A percentile compares a stretch with the other conserved stretches of the same genome.
Evolutionary conservation across 495 filamentous ascomycete species (phyloP).

Genomic region (Neurospora pannonica): DNA sequence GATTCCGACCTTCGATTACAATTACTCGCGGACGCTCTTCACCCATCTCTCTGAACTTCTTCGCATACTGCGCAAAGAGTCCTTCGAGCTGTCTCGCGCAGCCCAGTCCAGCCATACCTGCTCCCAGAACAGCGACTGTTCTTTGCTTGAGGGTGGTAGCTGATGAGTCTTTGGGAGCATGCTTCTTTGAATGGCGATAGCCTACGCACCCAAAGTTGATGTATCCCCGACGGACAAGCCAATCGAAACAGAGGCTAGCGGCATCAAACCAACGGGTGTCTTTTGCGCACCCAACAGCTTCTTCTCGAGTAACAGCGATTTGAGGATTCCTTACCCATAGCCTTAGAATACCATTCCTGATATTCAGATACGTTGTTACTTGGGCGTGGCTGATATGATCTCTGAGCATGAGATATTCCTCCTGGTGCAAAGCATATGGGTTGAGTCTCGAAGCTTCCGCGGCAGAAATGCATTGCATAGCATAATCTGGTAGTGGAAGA

Average conservation of each 20-base stretch:
- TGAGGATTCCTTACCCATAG: slow-evolving; percentile 88
- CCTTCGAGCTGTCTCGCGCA: slow-evolving; percentile 87
- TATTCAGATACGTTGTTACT: slow-evolving; percentile 93
- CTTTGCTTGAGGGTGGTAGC: slow-evolving; percentile 36
- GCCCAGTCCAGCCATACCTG: slow-evolving; percentile 84
- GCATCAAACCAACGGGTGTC: slow-evolving; percentile 85
- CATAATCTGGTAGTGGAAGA: slow-evolving; percentile 63
- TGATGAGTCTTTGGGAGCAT: slow-evolving; percentile 14
- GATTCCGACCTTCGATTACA: slow-evolving; percentile 75
- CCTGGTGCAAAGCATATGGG: slow-evolving; percentile 78
- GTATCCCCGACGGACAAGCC: slow-evolving; percentile 82
- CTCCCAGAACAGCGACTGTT: slow-evolving; percentile 83
- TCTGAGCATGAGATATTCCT: slow-evolving; percentile 72
- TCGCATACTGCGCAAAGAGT: slow-evolving; percentile 66
- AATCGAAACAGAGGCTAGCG: slow-evolving; percentile 82
- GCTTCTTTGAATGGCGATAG: slow-evolving; percentile 24
- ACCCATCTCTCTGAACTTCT: slow-evolving; percentile 48
- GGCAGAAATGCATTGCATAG: slow-evolving; percentile 76
- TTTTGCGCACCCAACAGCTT: slow-evolving; percentile 87
- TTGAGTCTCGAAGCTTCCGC: slow-evolving; percentile 84
- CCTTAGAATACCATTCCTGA: slow-evolving; percentile 87
- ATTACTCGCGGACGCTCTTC: slow-evolving; percentile 65
- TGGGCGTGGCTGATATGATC: slow-evolving; percentile 77
- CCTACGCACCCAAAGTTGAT: slow-evolving; percentile 95
- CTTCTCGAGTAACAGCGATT: slow-evolving; percentile 74